phyloP scores from a whole-genome alignment of 2,329 filamentous ascomycete genomes.

The Penicillium freii region DNA sequence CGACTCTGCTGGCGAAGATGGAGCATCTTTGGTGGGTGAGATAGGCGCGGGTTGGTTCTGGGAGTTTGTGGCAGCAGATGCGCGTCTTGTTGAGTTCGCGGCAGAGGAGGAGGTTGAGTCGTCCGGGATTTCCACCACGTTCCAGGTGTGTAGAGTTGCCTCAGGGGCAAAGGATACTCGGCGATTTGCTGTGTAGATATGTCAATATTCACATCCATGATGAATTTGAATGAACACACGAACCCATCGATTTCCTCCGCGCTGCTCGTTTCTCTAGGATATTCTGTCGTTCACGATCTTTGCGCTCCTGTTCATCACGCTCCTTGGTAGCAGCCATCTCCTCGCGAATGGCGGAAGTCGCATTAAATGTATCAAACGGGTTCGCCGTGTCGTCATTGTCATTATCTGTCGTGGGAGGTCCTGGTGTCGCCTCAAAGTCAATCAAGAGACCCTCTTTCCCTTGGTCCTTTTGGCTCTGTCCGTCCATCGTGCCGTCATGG shows the following conservation, averaged over 20 bases:
- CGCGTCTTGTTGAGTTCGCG: conserved; percentile 71
- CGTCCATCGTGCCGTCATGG: conserved; percentile 13
- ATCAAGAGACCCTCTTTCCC: conserved; percentile 39
- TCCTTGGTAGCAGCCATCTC: conserved; percentile 66
- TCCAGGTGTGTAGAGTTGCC: conserved; percentile 94
- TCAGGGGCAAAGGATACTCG: conserved; percentile 96
- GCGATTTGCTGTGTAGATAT: conserved; percentile 62
- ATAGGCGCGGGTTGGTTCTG: conserved; percentile 31
- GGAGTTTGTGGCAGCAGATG: conserved; percentile 58
- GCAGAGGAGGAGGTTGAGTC: conserved; percentile 77
- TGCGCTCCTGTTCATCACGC: conserved; percentile 64
- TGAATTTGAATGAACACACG: conserved; percentile 7
- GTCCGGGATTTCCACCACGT: conserved; percentile 84
- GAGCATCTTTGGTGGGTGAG: conserved; percentile 55
- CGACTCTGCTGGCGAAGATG: conserved; percentile 62
- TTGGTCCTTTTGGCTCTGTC: conserved; percentile 15
- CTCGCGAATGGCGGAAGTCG: conserved; percentile 38
- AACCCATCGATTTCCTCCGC: conserved; percentile 81
- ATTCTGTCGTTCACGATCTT: conserved; percentile 58
- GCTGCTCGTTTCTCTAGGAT: conserved; percentile 75
- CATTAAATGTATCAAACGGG: conserved; percentile 48
- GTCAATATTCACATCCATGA: conserved; percentile 15
- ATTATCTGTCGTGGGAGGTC: conserved; percentile 31
- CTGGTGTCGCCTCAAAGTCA: conserved; percentile 44
- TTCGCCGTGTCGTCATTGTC: conserved; percentile 47